These are phyloP conservation scores for Suhomyces anneliseae DNA, from an alignment of 1,139 yeast genomes.

Conservation along the genomic window DNA sequence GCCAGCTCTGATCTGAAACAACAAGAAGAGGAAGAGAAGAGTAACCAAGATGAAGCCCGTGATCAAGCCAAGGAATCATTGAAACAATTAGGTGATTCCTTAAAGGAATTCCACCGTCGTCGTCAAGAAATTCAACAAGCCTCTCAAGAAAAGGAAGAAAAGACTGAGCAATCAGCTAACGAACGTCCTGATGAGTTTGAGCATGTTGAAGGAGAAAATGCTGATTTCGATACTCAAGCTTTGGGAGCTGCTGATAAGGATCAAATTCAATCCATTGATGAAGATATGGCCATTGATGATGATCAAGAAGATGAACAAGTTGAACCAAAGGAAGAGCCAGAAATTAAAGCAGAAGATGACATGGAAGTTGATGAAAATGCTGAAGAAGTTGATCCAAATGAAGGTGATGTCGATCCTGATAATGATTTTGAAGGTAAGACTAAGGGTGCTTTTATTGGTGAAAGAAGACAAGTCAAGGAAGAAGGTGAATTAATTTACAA, in stretches of 20 bases:
- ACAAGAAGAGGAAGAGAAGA: slow-evolving; percentile 28
- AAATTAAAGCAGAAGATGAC: slow-evolving; percentile 20
- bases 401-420: slow-evolving; percentile 29
- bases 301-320: slow-evolving; percentile 32
- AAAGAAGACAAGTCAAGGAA: slow-evolving; percentile 36
- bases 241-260: slow-evolving; percentile 87
- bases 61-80: slow-evolving; percentile 78
- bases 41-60: slow-evolving; percentile 57
- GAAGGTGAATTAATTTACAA: slow-evolving; percentile 22
- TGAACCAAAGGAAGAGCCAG: slow-evolving; percentile 20
- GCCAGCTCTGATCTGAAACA: slow-evolving; percentile 52
- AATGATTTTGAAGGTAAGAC: slow-evolving; percentile 54
- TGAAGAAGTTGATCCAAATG: slow-evolving; percentile 23
- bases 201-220: slow-evolving; percentile 82
- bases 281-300: slow-evolving; percentile 84
- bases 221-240: slow-evolving; percentile 82
- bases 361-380: slow-evolving; percentile 22
- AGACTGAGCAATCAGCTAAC: slow-evolving; percentile 51
- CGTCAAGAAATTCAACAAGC: slow-evolving; percentile 80
- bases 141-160: slow-evolving; percentile 47
- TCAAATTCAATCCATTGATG: slow-evolving; percentile 74
- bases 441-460: slow-evolving; percentile 55
- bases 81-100: slow-evolving; percentile 85
- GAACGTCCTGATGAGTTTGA: slow-evolving; percentile 86
- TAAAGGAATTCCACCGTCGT: slow-evolving; percentile 89